Conservation (phyloP, 2,329 filamentous ascomycete species). For the Nannizziopsis arthrosporioides region DNA sequence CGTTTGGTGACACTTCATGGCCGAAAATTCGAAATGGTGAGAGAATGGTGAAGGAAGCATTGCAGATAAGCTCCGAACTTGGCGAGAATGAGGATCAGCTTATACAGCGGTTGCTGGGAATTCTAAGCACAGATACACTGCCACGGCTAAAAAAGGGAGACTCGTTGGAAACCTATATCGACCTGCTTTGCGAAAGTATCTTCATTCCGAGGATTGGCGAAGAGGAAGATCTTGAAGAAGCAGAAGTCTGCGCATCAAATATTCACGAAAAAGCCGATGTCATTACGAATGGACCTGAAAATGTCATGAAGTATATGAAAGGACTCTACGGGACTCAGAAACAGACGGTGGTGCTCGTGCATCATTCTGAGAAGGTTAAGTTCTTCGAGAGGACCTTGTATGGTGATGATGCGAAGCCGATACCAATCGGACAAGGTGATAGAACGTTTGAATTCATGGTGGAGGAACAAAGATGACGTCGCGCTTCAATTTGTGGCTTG, state of each 20-base stretch:
- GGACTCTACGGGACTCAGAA: constrained; percentile 54
- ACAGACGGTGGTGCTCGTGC: constrained; percentile 50
- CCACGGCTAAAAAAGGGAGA: constrained; percentile 40
- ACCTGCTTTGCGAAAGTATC: constrained; percentile 48
- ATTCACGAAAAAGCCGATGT: constrained; percentile 18
- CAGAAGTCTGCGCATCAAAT: constrained; percentile 30
- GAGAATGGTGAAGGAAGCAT: constrained; percentile 39
- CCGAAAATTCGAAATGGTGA: constrained; percentile 51
- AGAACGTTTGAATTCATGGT: constrained; percentile 28
- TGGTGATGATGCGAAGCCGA: constrained; percentile 40
- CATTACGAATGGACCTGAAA: constrained; percentile 15
- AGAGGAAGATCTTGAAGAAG: constrained; percentile 29
- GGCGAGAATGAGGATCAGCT: constrained; percentile 39
- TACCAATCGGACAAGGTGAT: constrained; percentile 39
- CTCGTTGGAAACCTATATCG: constrained; percentile 44
- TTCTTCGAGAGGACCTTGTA: constrained; percentile 53
- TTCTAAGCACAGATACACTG: constrained; percentile 46
- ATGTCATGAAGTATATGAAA: constrained; percentile 26
- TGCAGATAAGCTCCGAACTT: constrained; percentile 35
- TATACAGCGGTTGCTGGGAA: constrained; percentile 40
- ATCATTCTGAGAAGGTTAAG: constrained; percentile 43
- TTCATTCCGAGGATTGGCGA: constrained; percentile 48
- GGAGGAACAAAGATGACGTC: constrained; percentile 12
- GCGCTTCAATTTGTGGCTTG: no score
- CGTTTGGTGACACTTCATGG: constrained; percentile 49